Conservation (phyloP, 2,329 filamentous ascomycete species). For the Cladosporium austrohemisphaericum region DNA sequence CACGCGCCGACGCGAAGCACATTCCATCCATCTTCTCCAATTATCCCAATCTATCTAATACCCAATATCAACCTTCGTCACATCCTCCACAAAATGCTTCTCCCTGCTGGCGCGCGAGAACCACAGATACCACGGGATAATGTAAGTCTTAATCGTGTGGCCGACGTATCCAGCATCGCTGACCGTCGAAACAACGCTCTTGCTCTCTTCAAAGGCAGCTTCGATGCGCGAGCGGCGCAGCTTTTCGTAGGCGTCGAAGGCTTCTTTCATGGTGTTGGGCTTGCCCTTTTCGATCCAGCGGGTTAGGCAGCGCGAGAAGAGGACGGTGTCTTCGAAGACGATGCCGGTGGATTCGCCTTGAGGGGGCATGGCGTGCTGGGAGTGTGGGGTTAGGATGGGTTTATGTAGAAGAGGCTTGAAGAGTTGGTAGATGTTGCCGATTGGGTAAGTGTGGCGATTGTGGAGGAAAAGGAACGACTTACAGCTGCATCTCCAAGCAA, state of each 20-base stretch:
- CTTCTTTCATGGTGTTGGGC: constrained; percentile 38
- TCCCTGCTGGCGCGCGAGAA: constrained; percentile 40
- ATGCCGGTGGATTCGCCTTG: constrained; percentile 51
- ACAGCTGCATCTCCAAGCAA: constrained; percentile 45
- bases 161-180: constrained; percentile 44
- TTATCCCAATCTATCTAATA: constrained; percentile 34
- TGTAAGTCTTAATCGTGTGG: constrained; percentile 43
- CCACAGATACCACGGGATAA: constrained; percentile 48
- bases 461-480: constrained; percentile 20
- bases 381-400: not conserved
- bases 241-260: constrained; percentile 47
- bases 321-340: constrained; percentile 51
- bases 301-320: constrained; percentile 44
- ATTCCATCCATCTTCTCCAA: no score
- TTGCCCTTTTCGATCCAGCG: constrained; percentile 41
- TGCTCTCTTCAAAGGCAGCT: constrained; percentile 44
- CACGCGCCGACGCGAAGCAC: no score
- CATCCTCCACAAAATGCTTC: constrained; percentile 46
- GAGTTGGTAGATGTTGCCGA: no score
- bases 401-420: no score
- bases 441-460: no score
- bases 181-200: constrained; percentile 44
- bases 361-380: constrained; percentile 47
- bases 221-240: constrained; percentile 45
- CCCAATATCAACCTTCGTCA: constrained; percentile 38